Evolutionary conservation across 441 rosid genomes (phyloP).

Genomic region (Melastoma candidum): DNA sequence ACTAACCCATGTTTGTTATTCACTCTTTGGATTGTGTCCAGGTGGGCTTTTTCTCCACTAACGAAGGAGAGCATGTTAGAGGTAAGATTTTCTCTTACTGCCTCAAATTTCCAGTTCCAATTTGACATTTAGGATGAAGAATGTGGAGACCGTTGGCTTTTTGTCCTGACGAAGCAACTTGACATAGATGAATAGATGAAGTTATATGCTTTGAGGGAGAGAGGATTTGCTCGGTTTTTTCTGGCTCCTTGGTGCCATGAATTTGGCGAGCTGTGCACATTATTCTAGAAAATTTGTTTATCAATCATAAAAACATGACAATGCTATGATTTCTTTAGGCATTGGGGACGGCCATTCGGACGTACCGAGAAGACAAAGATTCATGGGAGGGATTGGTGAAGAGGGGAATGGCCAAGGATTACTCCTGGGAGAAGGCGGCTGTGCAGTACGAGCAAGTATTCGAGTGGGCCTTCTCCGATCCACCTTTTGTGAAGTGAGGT

Average conservation of each 20-base stretch:
- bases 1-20: too few species aligned
- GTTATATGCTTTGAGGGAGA: too few species aligned
- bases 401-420: conserved; percentile 66
- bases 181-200: too few species aligned
- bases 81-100: conserved; percentile 29
- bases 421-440: conserved; percentile 87
- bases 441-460: conserved; percentile 75
- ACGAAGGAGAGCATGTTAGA: conserved; percentile 47
- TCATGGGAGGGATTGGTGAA: conserved; percentile 78
- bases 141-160: too few species aligned
- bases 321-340: conserved; percentile 30
- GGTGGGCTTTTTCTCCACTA: conserved; percentile 86
- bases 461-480: conserved; percentile 70
- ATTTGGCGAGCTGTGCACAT: too few species aligned
- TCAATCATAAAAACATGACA: background rate
- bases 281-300: too few species aligned
- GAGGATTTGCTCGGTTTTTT: too few species aligned
- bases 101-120: background rate
- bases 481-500: conserved; percentile 46
- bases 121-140: conserved; percentile 1
- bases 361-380: conserved; percentile 62
- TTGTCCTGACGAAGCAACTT: too few species aligned
- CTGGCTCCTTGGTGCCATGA: too few species aligned
- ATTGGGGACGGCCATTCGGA: conserved; percentile 46
- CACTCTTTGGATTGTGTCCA: conserved; percentile 17